phyloP scores from a whole-genome alignment of 176 grass and related monocot genomes.

The Phoenix dactylifera region DNA sequence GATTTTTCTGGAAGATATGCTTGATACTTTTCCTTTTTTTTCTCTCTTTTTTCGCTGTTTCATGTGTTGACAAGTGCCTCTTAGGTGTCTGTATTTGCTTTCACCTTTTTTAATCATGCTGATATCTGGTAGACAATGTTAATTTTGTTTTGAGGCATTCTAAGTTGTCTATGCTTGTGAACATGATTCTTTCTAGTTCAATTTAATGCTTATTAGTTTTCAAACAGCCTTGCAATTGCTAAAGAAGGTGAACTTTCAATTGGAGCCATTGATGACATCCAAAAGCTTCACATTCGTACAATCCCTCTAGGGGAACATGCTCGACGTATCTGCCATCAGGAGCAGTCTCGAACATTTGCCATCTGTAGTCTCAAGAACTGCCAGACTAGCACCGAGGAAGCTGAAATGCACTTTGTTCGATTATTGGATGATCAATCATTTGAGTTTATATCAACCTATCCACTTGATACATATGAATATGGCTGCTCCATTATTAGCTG shows the following conservation, averaged over 20 bases:
- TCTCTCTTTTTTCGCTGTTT: too few species aligned
- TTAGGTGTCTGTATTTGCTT: background rate
- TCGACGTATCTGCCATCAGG: slow-evolving; percentile 78
- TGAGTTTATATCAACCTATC: slow-evolving; percentile 62
- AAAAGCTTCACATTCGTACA: slow-evolving; percentile 90
- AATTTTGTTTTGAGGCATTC: background rate
- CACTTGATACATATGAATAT: slow-evolving; percentile 68
- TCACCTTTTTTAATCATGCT: background rate
- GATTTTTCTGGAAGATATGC: too few species aligned
- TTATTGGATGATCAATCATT: slow-evolving; percentile 89
- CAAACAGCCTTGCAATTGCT: slow-evolving; percentile 76
- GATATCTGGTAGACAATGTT: background rate
- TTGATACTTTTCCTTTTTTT: too few species aligned
- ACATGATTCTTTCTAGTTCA: background rate
- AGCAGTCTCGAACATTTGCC: slow-evolving; percentile 69
- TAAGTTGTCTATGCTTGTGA: background rate
- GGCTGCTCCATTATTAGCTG: slow-evolving; percentile 91
- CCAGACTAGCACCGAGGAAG: slow-evolving; percentile 44
- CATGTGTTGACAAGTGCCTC: too few species aligned
- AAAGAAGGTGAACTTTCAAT: slow-evolving; percentile 95
- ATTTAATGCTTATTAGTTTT: slow-evolving; percentile 10
- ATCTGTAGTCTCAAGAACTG: slow-evolving; percentile 59
- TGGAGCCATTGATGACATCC: slow-evolving; percentile 82
- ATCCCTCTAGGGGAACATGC: slow-evolving; percentile 83
- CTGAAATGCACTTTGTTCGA: slow-evolving; percentile 67